Percentiles rank a stretch among this genome's conserved stretches.
phyloP scores from a whole-genome alignment of 305 asterid genomes.

The Euphrasia arctica region DNA sequence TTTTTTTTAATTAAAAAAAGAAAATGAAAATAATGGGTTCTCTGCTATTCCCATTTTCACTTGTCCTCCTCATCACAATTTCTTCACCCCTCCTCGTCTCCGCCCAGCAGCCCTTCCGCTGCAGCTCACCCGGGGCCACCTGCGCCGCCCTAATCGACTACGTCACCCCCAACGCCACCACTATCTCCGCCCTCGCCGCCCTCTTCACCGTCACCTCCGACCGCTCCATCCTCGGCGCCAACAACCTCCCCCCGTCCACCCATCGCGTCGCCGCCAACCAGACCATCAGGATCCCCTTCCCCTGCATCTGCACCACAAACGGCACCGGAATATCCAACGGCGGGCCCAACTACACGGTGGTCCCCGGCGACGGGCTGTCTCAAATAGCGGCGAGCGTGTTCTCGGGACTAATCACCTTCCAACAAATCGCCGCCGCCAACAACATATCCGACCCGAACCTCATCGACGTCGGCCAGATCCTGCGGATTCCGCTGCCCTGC shows the following conservation, averaged over 20 bases:
- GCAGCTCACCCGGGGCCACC: slow-evolving; percentile 35
- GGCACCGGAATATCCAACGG: slow-evolving; percentile 55
- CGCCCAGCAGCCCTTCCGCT: slow-evolving; percentile 43
- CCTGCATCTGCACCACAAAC: slow-evolving; percentile 57
- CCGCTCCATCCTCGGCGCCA: slow-evolving; percentile 65
- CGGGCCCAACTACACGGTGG: slow-evolving; percentile 60
- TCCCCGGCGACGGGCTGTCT: slow-evolving; percentile 43
- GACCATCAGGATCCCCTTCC: slow-evolving; percentile 56
- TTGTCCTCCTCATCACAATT: slow-evolving; percentile 19
- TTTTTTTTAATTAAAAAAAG: no score
- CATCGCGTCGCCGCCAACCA: slow-evolving; percentile 27
- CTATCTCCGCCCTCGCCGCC: slow-evolving; percentile 39
- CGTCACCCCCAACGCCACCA: slow-evolving; percentile 62
- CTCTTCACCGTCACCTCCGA: slow-evolving; percentile 52
- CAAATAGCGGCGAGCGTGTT: slow-evolving; percentile 70
- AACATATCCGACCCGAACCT: slow-evolving; percentile 30
- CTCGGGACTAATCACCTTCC: slow-evolving; percentile 40
- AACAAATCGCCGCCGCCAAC: slow-evolving; percentile 58
- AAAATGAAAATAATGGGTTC: slow-evolving; percentile 22
- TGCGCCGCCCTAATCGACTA: slow-evolving; percentile 61
- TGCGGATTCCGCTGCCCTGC: slow-evolving; percentile 84
- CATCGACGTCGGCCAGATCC: slow-evolving; percentile 41
- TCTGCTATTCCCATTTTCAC: not conserved
- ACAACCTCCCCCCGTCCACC: slow-evolving; percentile 45
- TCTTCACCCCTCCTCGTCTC: slow-evolving; percentile 21